Percentiles rank a stretch among this genome's conserved stretches.
phyloP scores from a whole-genome alignment of 805 yeast species.

The Sungouiella blattae region DNA sequence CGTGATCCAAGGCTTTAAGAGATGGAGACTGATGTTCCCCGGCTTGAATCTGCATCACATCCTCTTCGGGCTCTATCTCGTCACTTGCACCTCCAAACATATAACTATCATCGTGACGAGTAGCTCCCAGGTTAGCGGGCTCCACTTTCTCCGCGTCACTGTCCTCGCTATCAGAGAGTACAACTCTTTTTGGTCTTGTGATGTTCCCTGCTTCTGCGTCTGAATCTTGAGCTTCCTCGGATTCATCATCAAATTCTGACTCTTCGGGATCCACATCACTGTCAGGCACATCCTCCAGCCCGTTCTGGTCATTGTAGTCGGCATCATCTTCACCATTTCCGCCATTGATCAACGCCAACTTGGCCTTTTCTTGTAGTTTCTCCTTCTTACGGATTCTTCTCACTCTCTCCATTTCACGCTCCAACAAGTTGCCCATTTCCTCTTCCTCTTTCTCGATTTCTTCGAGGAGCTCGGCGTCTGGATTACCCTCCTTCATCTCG shows the following conservation, averaged over 20 bases:
- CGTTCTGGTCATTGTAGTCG: slow-evolving; percentile 10
- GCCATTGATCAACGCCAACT: slow-evolving; percentile 24
- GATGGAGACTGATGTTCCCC: slow-evolving; percentile 9
- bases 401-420: slow-evolving; percentile 49
- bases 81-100: slow-evolving; percentile 15
- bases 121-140: slow-evolving; percentile 11
- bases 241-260: slow-evolving; percentile 18
- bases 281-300: slow-evolving; percentile 20
- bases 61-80: slow-evolving; percentile 6
- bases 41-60: slow-evolving; percentile 14
- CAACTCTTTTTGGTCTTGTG: slow-evolving; percentile 8
- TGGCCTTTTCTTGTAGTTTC: slow-evolving; percentile 35
- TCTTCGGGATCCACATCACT: slow-evolving; percentile 16
- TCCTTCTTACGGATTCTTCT: slow-evolving; percentile 43
- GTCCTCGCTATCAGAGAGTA: slow-evolving; percentile 11
- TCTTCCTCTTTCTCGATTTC: slow-evolving; percentile 43
- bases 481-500: slow-evolving; percentile 17
- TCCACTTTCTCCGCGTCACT: slow-evolving; percentile 7
- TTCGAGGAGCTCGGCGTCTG: slow-evolving; percentile 25
- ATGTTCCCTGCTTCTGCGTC: slow-evolving; percentile 10
- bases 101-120: slow-evolving; percentile 14
- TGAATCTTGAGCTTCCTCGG: slow-evolving; percentile 19
- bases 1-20: slow-evolving; percentile 1
- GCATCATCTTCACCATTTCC: slow-evolving; percentile 10
- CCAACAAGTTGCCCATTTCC: slow-evolving; percentile 42